Percentiles rank a stretch among this genome's conserved stretches.
Conservation (phyloP, 2,329 filamentous ascomycete species). For the Blastomyces percursus region DNA sequence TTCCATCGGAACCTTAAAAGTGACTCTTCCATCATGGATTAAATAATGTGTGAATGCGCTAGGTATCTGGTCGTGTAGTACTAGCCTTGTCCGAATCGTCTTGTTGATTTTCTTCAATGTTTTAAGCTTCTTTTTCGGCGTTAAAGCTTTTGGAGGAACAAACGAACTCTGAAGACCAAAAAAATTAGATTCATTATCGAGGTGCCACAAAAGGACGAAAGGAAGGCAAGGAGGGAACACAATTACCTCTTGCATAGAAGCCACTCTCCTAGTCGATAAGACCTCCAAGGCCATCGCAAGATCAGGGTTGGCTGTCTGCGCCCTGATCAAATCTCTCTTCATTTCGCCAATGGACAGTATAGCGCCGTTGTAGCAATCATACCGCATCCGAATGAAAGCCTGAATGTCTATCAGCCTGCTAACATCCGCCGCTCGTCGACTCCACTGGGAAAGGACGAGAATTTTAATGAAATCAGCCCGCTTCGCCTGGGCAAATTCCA, state of each 20-base stretch:
- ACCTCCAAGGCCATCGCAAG: conserved; percentile 80
- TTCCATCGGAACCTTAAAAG: conserved; percentile 70
- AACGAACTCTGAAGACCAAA: conserved; percentile 53
- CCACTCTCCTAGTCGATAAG: conserved; percentile 63
- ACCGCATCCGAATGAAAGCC: conserved; percentile 56
- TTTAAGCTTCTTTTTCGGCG: conserved; percentile 58
- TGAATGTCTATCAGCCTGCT: conserved; percentile 82
- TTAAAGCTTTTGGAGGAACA: conserved; percentile 60
- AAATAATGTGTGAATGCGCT: conserved; percentile 64
- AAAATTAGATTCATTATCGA: not conserved
- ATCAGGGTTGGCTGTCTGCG: conserved; percentile 79
- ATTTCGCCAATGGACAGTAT: conserved; percentile 57
- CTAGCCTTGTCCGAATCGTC: conserved; percentile 69
- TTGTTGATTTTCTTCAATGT: conserved; percentile 75
- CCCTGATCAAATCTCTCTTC: conserved; percentile 59
- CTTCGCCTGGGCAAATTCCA: conserved; percentile 68
- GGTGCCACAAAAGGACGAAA: not conserved
- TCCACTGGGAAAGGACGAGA: conserved; percentile 84
- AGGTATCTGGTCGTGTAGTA: conserved; percentile 73
- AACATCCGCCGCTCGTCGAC: conserved; percentile 64
- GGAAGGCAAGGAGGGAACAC: not conserved
- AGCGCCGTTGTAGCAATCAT: conserved; percentile 48
- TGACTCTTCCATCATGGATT: conserved; percentile 77
- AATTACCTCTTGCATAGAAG: conserved; percentile 65
- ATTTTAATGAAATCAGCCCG: conserved; percentile 88